Percentiles rank a stretch among this genome's conserved stretches.
Conservation (phyloP, 176 grass and related monocot species). For the Ampelocalamus luodianensis region DNA sequence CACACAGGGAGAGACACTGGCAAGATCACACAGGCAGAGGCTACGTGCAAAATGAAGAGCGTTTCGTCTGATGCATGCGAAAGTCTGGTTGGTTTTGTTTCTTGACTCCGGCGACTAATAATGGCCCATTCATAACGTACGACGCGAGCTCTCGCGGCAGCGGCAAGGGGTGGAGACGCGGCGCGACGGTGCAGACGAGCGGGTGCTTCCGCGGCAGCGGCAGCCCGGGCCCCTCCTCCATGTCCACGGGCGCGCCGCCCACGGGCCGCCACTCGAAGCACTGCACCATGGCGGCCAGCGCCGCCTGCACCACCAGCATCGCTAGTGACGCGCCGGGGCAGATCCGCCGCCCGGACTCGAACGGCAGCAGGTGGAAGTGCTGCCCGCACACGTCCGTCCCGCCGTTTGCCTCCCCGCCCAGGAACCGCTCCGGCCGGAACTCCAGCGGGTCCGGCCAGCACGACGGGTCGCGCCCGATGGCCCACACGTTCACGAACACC, state of each 20-base stretch:
- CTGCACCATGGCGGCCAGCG: constrained; percentile 64
- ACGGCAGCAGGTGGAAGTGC: constrained; percentile 80
- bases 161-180: constrained; percentile 33
- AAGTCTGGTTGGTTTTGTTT: too few relatives aligned
- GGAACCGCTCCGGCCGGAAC: constrained; percentile 72
- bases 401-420: neutral
- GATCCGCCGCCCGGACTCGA: constrained; percentile 63
- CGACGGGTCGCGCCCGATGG: constrained; percentile 60
- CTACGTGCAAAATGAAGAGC: too few relatives aligned
- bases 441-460: constrained; percentile 50
- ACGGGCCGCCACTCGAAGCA: constrained; percentile 67
- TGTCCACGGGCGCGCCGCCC: constrained; percentile 53
- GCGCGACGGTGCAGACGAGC: constrained; percentile 42
- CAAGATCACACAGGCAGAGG: too few relatives aligned
- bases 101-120: too few relatives aligned
- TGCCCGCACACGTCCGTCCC: constrained; percentile 60
- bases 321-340: constrained; percentile 76
- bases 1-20: too few relatives aligned
- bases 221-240: constrained; percentile 62
- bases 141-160: neutral
- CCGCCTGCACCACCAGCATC: constrained; percentile 51
- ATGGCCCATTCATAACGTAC: too few relatives aligned
- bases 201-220: constrained; percentile 48
- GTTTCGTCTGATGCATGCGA: too few relatives aligned
- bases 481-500: constrained; percentile 66